Conservation (phyloP, 2,329 filamentous ascomycete species). For the Xylariales sp. region DNA sequence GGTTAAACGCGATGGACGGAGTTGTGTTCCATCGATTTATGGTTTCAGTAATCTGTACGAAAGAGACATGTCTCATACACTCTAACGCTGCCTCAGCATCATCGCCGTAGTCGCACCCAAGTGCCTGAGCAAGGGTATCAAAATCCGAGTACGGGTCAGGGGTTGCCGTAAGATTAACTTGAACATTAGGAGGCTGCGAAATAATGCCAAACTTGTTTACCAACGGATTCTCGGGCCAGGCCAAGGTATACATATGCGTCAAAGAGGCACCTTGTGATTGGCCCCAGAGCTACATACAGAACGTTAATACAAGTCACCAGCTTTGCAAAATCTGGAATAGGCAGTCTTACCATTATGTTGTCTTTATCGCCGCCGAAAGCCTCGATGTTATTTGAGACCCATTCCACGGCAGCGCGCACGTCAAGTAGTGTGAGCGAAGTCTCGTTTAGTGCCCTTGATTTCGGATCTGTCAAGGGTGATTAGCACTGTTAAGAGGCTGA, state of each 20-base stretch:
- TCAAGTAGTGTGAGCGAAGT: slow-evolving; percentile 1
- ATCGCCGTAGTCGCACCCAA: slow-evolving; percentile 3
- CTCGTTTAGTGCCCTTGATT: slow-evolving; percentile 1
- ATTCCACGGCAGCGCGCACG: slow-evolving; percentile 3
- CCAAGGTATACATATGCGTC: slow-evolving; percentile 1
- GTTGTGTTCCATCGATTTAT: not conserved
- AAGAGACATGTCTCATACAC: slow-evolving; percentile 2
- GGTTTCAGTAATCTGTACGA: slow-evolving; percentile 1
- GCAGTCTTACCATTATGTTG: slow-evolving; percentile 1
- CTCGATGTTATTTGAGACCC: slow-evolving; percentile 1
- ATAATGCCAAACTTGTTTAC: slow-evolving; percentile 3
- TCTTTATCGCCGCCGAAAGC: slow-evolving; percentile 1
- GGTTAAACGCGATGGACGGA: not conserved
- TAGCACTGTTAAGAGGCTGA: not conserved
- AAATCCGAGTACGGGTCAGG: slow-evolving; percentile 3
- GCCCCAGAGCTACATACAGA: not conserved
- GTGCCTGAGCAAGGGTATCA: not conserved
- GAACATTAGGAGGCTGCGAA: not conserved
- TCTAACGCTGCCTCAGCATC: slow-evolving; percentile 1
- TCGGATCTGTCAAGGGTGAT: not conserved
- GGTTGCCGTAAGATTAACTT: slow-evolving; percentile 1
- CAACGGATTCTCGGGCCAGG: not conserved
- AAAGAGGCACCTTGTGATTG: slow-evolving; percentile 3
- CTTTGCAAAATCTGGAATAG: not conserved
- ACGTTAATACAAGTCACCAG: not conserved